Evolutionary conservation across 768 basidiomycete genomes (phyloP).

Genomic region (Hydnomerulius pinastri): DNA sequence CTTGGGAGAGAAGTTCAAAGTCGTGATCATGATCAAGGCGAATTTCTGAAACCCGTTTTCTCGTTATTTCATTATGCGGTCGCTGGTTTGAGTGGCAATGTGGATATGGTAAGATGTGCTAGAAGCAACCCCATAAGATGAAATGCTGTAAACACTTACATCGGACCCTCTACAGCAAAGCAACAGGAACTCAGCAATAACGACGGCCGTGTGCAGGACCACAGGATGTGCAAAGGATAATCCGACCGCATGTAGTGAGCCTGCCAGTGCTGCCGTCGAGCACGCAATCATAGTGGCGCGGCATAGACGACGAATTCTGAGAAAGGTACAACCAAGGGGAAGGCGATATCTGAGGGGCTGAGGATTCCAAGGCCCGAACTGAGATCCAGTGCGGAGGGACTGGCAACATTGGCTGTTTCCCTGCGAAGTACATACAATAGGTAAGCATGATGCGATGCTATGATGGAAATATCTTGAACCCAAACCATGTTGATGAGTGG

Average conservation of each 20-base stretch:
- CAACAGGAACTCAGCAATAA: constrained; percentile 18
- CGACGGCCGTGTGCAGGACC: constrained; percentile 12
- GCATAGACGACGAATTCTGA: too few species aligned
- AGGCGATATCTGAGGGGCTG: background rate
- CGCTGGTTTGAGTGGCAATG: constrained; percentile 16
- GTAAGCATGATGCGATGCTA: background rate
- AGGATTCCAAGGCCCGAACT: background rate
- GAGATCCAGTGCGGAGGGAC: too few species aligned
- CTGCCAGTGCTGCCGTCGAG: background rate
- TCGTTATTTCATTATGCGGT: constrained; percentile 28
- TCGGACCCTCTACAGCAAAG: constrained; percentile 10
- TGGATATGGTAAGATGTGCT: constrained; percentile 27
- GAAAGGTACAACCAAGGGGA: background rate
- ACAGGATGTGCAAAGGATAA: background rate
- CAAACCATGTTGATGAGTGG: background rate
- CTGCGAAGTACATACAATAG: background rate
- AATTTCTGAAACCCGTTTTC: constrained; percentile 14
- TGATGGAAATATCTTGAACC: background rate
- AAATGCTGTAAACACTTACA: constrained; percentile 10
- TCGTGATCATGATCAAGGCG: constrained; percentile 25
- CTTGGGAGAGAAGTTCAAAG: constrained; percentile 25
- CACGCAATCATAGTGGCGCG: too few species aligned
- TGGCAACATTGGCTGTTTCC: too few species aligned
- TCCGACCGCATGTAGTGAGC: background rate
- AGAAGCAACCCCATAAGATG: background rate